Conservation (phyloP, 2,329 filamentous ascomycete species). For the Karstenula rhodostoma region DNA sequence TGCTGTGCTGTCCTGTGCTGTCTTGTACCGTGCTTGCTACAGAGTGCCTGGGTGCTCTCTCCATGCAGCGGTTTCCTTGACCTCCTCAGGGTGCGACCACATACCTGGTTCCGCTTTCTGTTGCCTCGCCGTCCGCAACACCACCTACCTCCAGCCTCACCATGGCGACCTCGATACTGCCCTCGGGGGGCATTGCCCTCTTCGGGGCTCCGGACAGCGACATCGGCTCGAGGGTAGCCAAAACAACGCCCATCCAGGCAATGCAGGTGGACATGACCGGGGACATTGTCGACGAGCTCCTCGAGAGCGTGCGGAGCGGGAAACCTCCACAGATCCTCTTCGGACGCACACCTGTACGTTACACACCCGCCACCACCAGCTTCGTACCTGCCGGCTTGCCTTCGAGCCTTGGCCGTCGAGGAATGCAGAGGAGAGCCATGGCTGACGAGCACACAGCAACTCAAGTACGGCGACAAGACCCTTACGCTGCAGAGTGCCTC, state of each 20-base stretch:
- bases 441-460: slow-evolving; percentile 51
- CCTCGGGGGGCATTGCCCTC: slow-evolving; percentile 46
- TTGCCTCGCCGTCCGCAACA: slow-evolving; percentile 10
- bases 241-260: slow-evolving; percentile 44
- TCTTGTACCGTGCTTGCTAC: slow-evolving; percentile 26
- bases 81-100: slow-evolving; percentile 46
- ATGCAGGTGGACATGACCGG: slow-evolving; percentile 54
- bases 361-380: slow-evolving; percentile 11
- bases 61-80: slow-evolving; percentile 50
- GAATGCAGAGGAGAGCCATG: slow-evolving; percentile 29
- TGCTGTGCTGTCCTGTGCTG: slow-evolving; percentile 17
- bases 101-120: slow-evolving; percentile 38
- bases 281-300: slow-evolving; percentile 52
- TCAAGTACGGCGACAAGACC: slow-evolving; percentile 66
- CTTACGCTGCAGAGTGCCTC: slow-evolving; percentile 62
- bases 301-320: slow-evolving; percentile 47
- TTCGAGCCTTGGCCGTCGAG: slow-evolving; percentile 16
- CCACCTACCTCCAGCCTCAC: slow-evolving; percentile 20
- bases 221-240: slow-evolving; percentile 42
- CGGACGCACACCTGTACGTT: slow-evolving; percentile 51
- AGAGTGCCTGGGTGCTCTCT: slow-evolving; percentile 49
- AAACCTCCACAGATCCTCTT: slow-evolving; percentile 50
- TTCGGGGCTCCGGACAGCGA: slow-evolving; percentile 49
- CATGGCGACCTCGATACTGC: slow-evolving; percentile 43
- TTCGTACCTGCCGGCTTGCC: slow-evolving; percentile 18